Percentiles rank a stretch among this genome's conserved stretches.
These are phyloP conservation scores for Linnemannia schmuckeri DNA, from an alignment of 192 early-diverging fungal species.

Conservation along the genomic window DNA sequence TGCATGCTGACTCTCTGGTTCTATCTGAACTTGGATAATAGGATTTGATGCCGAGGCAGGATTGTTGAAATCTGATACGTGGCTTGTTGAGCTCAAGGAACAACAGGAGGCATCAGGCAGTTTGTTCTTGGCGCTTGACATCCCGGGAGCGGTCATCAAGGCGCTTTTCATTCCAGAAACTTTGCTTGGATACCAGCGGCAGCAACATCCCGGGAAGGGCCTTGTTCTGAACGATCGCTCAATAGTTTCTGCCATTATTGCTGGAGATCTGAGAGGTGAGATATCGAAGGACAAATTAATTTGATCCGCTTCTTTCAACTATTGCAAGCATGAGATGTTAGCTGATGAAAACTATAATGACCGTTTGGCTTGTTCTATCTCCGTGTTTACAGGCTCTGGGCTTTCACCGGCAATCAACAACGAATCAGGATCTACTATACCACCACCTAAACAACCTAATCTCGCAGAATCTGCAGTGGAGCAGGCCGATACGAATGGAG, in stretches of 20 bases:
- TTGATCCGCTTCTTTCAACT: background rate
- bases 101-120: constrained; percentile 20
- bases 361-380: background rate
- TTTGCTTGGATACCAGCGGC: constrained; percentile 17
- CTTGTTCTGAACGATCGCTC: constrained; percentile 25
- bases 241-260: constrained; percentile 27
- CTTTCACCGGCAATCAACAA: constrained; percentile 5
- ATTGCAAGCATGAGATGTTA: background rate
- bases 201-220: constrained; percentile 1
- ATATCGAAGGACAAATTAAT: background rate
- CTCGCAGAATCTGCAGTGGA: background rate
- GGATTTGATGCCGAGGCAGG: constrained; percentile 5
- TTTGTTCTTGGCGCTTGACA: constrained; percentile 44
- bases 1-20: background rate
- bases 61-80: constrained; percentile 29
- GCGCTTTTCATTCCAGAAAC: constrained; percentile 35
- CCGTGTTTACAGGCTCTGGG: constrained; percentile 15
- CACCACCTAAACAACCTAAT: background rate
- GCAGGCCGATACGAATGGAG: background rate
- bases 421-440: background rate
- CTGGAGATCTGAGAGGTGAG: constrained; percentile 30
- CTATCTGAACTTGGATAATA: background rate
- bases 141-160: constrained; percentile 23
- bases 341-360: too few species aligned
- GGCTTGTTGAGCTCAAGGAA: constrained; percentile 43